These are phyloP conservation scores for Apiospora saccharicola DNA, from an alignment of 2,329 filamentous ascomycete species.

Conservation along the genomic window DNA sequence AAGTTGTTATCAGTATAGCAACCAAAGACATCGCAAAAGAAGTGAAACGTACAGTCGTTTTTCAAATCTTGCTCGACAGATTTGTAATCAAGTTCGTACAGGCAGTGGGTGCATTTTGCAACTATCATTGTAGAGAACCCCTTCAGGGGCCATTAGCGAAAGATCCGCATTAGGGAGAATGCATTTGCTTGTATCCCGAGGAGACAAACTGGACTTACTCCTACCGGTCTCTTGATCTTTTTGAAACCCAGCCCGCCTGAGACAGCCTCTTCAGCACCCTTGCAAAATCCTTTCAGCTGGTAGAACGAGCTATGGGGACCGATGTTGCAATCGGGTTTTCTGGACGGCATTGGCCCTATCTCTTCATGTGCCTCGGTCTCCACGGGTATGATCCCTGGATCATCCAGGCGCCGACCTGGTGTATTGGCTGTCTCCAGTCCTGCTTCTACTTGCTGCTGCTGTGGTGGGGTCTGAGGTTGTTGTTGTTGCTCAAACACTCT, in stretches of 20 bases:
- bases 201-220: conserved; percentile 39
- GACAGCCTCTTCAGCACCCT: conserved; percentile 59
- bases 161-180: background rate
- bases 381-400: conserved; percentile 47
- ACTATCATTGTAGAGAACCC: conserved; percentile 52
- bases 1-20: conserved; percentile 26
- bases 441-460: conserved; percentile 26
- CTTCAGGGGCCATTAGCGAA: conserved; percentile 36
- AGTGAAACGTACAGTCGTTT: conserved; percentile 47
- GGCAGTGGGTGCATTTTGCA: conserved; percentile 60
- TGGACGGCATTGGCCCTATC: conserved; percentile 30
- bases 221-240: conserved; percentile 57
- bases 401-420: conserved; percentile 32
- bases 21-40: background rate
- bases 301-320: conserved; percentile 58
- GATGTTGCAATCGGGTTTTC: conserved; percentile 51
- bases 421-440: conserved; percentile 12
- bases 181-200: too few species aligned
- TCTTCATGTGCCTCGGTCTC: conserved; percentile 38
- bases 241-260: conserved; percentile 58
- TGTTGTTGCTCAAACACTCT: background rate
- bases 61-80: conserved; percentile 61
- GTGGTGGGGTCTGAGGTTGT: conserved; percentile 14
- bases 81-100: conserved; percentile 61
- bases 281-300: conserved; percentile 61